Evolutionary conservation across 257 asterid genomes (phyloP), one percentile per base, ranked within the genome.

Genomic region (Apocynum venetum): DNA sequence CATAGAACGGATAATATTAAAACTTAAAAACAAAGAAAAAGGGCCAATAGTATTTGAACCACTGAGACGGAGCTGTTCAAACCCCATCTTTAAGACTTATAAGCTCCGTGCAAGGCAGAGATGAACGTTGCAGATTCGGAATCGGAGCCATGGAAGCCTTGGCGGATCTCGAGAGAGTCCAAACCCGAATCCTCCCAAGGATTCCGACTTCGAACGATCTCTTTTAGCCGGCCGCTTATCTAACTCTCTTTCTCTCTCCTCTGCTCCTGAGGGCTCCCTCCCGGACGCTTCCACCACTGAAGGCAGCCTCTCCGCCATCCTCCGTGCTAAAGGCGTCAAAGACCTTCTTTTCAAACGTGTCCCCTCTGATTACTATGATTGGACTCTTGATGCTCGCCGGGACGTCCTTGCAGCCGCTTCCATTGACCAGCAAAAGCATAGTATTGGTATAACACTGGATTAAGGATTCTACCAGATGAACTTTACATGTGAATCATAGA

Each of bases 361-460:
- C 6, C 85, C 96, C 44, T 77, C 86, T 70, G 92, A 91, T 85
- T 96, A 93, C 89, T 96, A 96, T 83, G 86, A 88, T 55, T 79
- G 90, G 91, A 80, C 96, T 66, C 87, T 90, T 73, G 96, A 96
- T 79, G 85, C 94, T 67, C 94, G 99, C 48, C 91, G 97, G 9
- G 93, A 93, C 69, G 83, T 83, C 84, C 94, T 96, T 25, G 85
- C 63, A 35, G 99, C 99, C 78, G 85, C 94, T 82, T 96, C 99
- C 73, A 52, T 91, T 71, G 83, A 93, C 63, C 99, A 96, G 99
- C 96, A 96, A 93, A 88, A 96, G 99, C 92, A 93, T 96, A 78
- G 99, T 93, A 72, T 82, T 96, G 98, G 99, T 95, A 89, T 19
- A 10, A 25, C 73, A 1, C 6, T 25, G 41, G 40, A 31, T 60